These are phyloP conservation scores for Perkinsus chesapeaki DNA, from an alignment of 169 alveolate genomes.

Conservation along the genomic window DNA sequence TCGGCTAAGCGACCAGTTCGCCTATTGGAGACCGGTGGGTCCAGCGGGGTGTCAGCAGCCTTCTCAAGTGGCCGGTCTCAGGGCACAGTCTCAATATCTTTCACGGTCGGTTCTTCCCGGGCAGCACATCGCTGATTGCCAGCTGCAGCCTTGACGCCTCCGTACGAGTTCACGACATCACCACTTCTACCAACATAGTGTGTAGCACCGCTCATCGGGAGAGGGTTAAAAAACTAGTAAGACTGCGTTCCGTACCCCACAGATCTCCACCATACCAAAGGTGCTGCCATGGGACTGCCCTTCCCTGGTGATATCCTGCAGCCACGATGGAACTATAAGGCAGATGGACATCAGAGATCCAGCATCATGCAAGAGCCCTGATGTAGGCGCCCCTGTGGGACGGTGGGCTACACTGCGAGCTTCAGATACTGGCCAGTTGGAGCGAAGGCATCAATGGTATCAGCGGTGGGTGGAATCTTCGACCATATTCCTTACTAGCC, in stretches of 20 bases:
- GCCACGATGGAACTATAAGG: neutral
- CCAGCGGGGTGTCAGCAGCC: neutral
- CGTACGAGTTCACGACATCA: neutral
- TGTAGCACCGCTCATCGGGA: neutral
- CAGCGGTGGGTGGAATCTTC: neutral
- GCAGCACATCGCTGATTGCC: neutral
- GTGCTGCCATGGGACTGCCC: neutral
- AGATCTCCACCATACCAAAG: neutral
- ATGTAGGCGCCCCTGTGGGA: neutral
- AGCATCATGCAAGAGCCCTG: neutral
- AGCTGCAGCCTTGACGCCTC: neutral
- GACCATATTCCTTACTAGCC: neutral
- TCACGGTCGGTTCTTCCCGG: neutral
- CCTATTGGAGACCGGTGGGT: neutral
- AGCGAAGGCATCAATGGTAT: neutral
- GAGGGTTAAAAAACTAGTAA: neutral
- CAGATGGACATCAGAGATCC: neutral
- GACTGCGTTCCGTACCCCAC: neutral
- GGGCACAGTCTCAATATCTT: neutral
- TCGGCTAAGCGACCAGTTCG: neutral
- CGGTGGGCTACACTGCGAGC: neutral
- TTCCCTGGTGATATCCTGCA: neutral
- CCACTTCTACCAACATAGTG: neutral
- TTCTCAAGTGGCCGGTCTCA: neutral
- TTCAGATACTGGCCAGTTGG: neutral